phyloP scores from a whole-genome alignment of 2,329 filamentous ascomycete species.

The Trichoderma aggressivum region DNA sequence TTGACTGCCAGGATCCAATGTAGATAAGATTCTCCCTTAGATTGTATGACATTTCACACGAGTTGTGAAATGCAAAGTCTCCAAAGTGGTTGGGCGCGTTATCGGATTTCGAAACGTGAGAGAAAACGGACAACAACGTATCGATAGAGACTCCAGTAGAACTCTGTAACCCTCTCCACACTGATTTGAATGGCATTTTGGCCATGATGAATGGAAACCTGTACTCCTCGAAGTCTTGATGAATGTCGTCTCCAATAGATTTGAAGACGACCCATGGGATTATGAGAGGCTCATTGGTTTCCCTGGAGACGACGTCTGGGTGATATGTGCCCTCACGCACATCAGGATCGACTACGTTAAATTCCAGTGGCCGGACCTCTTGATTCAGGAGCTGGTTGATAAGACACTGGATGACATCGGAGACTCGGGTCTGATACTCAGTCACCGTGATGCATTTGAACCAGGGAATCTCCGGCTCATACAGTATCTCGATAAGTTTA shows the following conservation, averaged over 20 bases:
- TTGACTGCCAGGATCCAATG: conserved; percentile 24
- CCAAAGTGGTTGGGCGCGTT: neutral
- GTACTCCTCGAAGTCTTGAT: conserved; percentile 21
- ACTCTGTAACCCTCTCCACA: conserved; percentile 28
- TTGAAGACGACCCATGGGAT: conserved; percentile 26
- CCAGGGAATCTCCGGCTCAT: conserved; percentile 36
- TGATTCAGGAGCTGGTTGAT: conserved; percentile 19
- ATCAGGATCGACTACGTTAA: conserved; percentile 20
- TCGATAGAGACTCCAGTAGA: conserved; percentile 8
- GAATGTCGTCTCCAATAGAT: neutral
- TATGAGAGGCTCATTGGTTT: conserved; percentile 20
- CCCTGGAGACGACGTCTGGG: conserved; percentile 24
- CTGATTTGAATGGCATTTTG: conserved; percentile 20
- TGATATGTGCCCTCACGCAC: neutral
- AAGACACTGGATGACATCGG: conserved; percentile 21
- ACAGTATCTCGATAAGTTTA: conserved; percentile 33
- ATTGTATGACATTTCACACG: conserved; percentile 30
- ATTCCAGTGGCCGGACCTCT: neutral
- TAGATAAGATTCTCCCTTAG: conserved; percentile 28
- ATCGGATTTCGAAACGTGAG: conserved; percentile 19
- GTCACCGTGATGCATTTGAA: conserved; percentile 32
- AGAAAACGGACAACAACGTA: conserved; percentile 23
- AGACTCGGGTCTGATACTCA: conserved; percentile 20
- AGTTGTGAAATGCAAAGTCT: conserved; percentile 20
- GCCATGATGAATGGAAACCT: conserved; percentile 26